These are phyloP conservation scores for Backusella circina DNA, from an alignment of 192 early-diverging fungal genomes.

Conservation along the genomic window DNA sequence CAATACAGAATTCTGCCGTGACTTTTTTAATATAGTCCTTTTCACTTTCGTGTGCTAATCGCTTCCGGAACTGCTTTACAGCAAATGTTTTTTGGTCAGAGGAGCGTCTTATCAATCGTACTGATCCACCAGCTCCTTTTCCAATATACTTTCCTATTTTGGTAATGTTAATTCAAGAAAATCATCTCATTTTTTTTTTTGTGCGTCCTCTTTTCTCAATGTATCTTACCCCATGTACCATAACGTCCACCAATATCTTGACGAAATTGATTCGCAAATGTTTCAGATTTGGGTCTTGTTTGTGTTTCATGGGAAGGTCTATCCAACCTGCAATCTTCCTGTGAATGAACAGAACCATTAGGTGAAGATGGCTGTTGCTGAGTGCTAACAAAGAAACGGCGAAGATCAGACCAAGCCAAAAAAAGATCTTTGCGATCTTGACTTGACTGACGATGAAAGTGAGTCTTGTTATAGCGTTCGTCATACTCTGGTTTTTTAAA, in stretches of 20 bases:
- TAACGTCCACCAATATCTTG: conserved; percentile 24
- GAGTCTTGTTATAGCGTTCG: conserved; percentile 25
- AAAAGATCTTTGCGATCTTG: conserved; percentile 18
- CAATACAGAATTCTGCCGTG: conserved; percentile 81
- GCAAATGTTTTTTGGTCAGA: conserved; percentile 67
- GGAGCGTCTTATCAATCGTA: conserved; percentile 59
- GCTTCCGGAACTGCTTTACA: conserved; percentile 78
- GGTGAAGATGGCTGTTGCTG: neutral
- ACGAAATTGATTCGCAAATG: conserved; percentile 32
- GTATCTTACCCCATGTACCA: conserved; percentile 34
- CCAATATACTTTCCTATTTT: conserved; percentile 42
- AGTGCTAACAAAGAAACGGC: conserved; percentile 22
- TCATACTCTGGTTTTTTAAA: conserved; percentile 33
- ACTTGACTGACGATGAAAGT: conserved; percentile 21
- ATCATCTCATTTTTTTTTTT: neutral
- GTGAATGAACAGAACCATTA: neutral
- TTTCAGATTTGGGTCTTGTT: neutral
- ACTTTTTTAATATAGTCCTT: conserved; percentile 80
- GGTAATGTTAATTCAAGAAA: neutral
- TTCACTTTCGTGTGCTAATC: conserved; percentile 60
- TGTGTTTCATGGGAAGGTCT: neutral
- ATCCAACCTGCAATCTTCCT: neutral
- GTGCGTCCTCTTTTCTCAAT: too few species aligned
- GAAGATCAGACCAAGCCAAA: conserved; percentile 26
- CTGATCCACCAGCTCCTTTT: conserved; percentile 68